phyloP scores from a whole-genome alignment of 176 grass and related monocot genomes.

The Carex littledalei region DNA sequence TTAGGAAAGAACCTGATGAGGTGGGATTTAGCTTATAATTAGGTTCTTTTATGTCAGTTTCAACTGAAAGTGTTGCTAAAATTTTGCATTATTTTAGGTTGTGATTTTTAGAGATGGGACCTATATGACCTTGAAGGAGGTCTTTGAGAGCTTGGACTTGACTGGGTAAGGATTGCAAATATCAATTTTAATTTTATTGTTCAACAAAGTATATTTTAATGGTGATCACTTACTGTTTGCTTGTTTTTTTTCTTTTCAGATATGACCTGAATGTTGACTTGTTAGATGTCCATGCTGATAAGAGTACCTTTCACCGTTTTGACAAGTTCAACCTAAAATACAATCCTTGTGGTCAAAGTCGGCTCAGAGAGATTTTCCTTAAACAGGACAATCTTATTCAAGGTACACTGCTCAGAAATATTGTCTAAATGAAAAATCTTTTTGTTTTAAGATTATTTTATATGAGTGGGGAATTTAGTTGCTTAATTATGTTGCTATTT shows the following conservation, averaged over 20 bases:
- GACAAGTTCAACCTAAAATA: slow-evolving; percentile 99
- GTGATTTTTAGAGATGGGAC: slow-evolving; percentile 99
- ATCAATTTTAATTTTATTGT: slow-evolving; percentile 6
- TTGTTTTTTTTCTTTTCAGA: slow-evolving; percentile 44
- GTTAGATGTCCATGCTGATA: slow-evolving; percentile 97
- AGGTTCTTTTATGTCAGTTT: slow-evolving; percentile 7
- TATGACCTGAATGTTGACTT: slow-evolving; percentile 97
- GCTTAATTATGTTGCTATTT: slow-evolving; percentile 27
- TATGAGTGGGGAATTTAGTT: not conserved
- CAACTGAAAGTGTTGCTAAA: not conserved
- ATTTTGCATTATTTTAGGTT: slow-evolving; percentile 50
- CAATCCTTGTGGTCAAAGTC: slow-evolving; percentile 97
- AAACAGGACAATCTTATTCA: slow-evolving; percentile 99
- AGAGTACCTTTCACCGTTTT: slow-evolving; percentile 99
- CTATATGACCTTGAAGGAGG: slow-evolving; percentile 97
- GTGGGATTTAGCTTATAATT: slow-evolving; percentile 21
- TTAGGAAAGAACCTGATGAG: slow-evolving; percentile 98
- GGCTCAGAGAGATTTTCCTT: slow-evolving; percentile 92
- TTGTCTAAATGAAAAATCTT: slow-evolving; percentile 10
- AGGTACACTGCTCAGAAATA: slow-evolving; percentile 43
- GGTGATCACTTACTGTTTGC: not conserved
- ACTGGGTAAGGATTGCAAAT: slow-evolving; percentile 57
- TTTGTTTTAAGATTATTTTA: slow-evolving; percentile 18
- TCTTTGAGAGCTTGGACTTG: slow-evolving; percentile 98
- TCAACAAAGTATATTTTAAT: slow-evolving; percentile 8